Base-by-base conservation (phyloP, 2,329 filamentous ascomycete genomes). In the Bretziella fagacearum region DNA sequence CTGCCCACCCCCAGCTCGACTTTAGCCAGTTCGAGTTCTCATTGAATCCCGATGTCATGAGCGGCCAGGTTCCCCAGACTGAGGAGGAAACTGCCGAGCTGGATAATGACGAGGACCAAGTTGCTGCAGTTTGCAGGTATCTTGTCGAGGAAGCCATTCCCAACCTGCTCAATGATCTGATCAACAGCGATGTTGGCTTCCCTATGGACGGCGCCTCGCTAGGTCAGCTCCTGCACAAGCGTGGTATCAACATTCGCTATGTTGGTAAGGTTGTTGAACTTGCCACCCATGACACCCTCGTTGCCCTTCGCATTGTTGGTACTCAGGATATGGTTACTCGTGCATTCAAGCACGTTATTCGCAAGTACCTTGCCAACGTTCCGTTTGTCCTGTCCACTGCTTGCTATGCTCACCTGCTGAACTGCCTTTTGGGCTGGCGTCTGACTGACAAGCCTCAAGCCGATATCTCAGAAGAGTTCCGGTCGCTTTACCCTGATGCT, bases 201-300 rank as follows among this genome's bases (percentile, higher is more conserved):
- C 91, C 91, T 10, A 95, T 96, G 85, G 93, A 98, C 56, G 91
- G 91, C n/a, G 76, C 83, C 57, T 95, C 89, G 17, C 70, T 98
- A 50, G 84, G 81, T 56, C 78, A 79, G 54, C 74, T 95, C 44
- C 71, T 98, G 58, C 91, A 98, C 69, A 94, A 94, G 70, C 84
- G 89, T 35, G 91, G 91, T 64, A 87, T 98, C 67, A 98, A 98
- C 66, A 74, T 96, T 52, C 77, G 93, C 57, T 98, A 98, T 62
- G 72, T 96, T n/a, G 91, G 91, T 54, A 81, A 79, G 62, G 65
- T 98, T 52, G 81, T 84, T 10, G 68, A 74, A 50, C 70, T 83
- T 44, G 40, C 51, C 17, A 77, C 81, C 55, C 73, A 74, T 54
- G 80, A 80, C 48, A 70, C 84, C 52, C 70, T 96, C 20, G 69